Percentiles rank a stretch among this genome's conserved stretches.
These are phyloP conservation scores for Talaromyces verruculosus DNA, from an alignment of 2,329 filamentous ascomycete genomes.

Conservation along the genomic window DNA sequence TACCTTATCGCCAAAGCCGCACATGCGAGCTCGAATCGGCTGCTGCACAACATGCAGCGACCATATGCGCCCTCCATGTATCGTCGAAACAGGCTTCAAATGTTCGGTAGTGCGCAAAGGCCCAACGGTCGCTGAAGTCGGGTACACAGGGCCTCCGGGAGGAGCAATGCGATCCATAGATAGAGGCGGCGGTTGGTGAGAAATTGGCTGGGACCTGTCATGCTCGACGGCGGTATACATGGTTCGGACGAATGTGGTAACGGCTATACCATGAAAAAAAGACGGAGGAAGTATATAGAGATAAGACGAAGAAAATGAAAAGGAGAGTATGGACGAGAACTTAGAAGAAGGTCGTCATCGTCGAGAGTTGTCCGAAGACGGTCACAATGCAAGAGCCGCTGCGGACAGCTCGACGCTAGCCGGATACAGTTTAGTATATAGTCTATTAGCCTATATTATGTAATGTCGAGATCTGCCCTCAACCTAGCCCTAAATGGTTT, in stretches of 20 bases:
- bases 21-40: conserved; percentile 92
- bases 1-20: conserved; percentile 94
- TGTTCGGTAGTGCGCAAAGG: conserved; percentile 36
- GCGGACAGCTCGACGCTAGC: too few relatives aligned
- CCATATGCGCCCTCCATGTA: conserved; percentile 47
- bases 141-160: conserved; percentile 35
- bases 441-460: too few relatives aligned
- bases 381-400: too few relatives aligned
- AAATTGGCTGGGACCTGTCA: conserved; percentile 38
- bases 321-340: background rate
- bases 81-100: conserved; percentile 42
- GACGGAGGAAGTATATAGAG: too few relatives aligned
- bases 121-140: conserved; percentile 35
- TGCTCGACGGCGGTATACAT: conserved; percentile 42
- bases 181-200: conserved; percentile 39
- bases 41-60: conserved; percentile 84
- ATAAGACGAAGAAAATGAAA: conserved; percentile 22
- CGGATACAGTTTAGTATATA: too few relatives aligned
- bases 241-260: conserved; percentile 29
- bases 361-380: too few relatives aligned
- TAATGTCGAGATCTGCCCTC: too few relatives aligned
- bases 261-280: background rate
- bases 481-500: too few relatives aligned
- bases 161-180: conserved; percentile 42
- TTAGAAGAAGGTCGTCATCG: too few relatives aligned